Percentiles rank a stretch among this genome's conserved stretches.
Conservation (phyloP, 2,329 filamentous ascomycete species). For the Cladosporium phlei region DNA sequence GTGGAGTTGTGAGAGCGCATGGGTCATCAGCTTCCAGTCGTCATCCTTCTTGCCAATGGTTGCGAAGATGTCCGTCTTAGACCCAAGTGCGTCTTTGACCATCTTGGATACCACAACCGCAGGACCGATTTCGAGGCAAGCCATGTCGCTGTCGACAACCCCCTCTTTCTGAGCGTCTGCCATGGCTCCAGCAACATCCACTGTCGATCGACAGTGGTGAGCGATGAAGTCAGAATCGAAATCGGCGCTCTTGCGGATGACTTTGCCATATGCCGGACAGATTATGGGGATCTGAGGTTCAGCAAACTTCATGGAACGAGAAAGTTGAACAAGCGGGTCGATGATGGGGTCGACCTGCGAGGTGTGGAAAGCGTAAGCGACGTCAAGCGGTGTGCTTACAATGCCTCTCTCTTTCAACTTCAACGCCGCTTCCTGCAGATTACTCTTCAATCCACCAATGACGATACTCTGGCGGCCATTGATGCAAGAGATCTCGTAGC, state of each 20-base stretch:
- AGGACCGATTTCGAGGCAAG: conserved; percentile 70
- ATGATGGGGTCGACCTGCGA: conserved; percentile 61
- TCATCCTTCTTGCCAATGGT: conserved; percentile 60
- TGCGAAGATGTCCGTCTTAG: conserved; percentile 52
- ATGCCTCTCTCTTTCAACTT: conserved; percentile 49
- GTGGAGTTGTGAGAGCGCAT: conserved; percentile 57
- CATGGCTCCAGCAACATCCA: conserved; percentile 63
- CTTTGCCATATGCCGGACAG: conserved; percentile 60
- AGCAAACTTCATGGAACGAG: conserved; percentile 52
- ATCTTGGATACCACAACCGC: conserved; percentile 65
- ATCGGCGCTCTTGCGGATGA: conserved; percentile 53
- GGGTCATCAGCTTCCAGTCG: conserved; percentile 59
- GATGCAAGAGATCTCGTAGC: conserved; percentile 62
- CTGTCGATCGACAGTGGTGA: conserved; percentile 61
- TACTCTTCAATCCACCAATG: conserved; percentile 58
- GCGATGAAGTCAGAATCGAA: conserved; percentile 61
- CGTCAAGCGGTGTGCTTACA: conserved; percentile 58
- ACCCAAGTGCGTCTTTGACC: conserved; percentile 60
- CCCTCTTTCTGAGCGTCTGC: conserved; percentile 54
- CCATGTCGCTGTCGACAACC: conserved; percentile 60
- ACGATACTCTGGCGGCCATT: conserved; percentile 74
- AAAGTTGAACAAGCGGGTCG: conserved; percentile 54
- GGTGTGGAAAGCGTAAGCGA: conserved; percentile 65
- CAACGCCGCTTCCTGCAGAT: conserved; percentile 52
- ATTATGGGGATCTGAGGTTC: conserved; percentile 61